phyloP scores from a whole-genome alignment of 352 stramenopile genomes.

The Globisporangium uncinulatum region DNA sequence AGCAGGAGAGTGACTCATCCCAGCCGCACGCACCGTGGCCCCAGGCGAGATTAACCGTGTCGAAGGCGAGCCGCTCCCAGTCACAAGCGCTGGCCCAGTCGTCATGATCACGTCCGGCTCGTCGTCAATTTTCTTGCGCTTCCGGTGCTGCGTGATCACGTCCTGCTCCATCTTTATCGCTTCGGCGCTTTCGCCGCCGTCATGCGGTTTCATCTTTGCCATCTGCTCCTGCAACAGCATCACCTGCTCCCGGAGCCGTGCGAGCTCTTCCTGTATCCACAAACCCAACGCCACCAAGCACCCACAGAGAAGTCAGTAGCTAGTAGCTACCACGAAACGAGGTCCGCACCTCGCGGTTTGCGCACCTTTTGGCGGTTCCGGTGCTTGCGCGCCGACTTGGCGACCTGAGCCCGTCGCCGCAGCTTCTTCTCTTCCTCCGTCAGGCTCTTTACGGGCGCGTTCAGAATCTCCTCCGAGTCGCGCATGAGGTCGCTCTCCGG shows the following conservation, averaged over 20 bases:
- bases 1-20: not conserved
- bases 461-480: constrained; percentile 77
- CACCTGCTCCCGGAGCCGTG: constrained; percentile 64
- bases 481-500: constrained; percentile 28
- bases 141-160: constrained; percentile 56
- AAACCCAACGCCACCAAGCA: not conserved
- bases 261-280: constrained; percentile 53
- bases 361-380: constrained; percentile 67
- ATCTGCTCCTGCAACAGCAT: constrained; percentile 77
- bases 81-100: too few species aligned
- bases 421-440: constrained; percentile 84
- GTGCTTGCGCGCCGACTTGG: constrained; percentile 79
- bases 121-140: constrained; percentile 68
- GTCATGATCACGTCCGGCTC: constrained; percentile 15
- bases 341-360: too few species aligned
- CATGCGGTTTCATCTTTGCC: constrained; percentile 52
- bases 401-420: constrained; percentile 67
- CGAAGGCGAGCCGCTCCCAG: constrained; percentile 14
- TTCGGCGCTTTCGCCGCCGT: constrained; percentile 26
- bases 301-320: too few species aligned
- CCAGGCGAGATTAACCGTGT: constrained; percentile 16
- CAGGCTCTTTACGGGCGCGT: constrained; percentile 72
- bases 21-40: constrained; percentile 13
- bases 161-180: constrained; percentile 50
- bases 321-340: too few species aligned